A percentile compares a stretch with the other conserved stretches of the same genome.
phyloP scores from a whole-genome alignment of 108 stramenopile species.

The Chaetoceros muelleri region DNA sequence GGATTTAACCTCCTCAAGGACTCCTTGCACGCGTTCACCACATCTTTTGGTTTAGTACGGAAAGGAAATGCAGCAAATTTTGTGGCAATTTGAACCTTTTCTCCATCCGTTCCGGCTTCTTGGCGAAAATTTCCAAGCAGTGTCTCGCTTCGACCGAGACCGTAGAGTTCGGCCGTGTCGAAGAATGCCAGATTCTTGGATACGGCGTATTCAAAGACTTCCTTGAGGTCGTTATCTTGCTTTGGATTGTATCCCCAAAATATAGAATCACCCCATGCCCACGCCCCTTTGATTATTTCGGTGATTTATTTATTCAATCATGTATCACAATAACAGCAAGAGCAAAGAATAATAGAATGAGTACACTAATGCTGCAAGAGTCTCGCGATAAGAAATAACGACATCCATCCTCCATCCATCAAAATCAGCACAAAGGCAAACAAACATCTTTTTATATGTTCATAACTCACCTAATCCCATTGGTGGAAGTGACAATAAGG shows the following conservation, averaged over 20 bases:
- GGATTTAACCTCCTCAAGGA: conserved; percentile 50
- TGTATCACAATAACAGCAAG: too few relatives aligned
- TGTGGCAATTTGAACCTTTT: conserved; percentile 47
- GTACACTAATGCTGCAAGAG: too few relatives aligned
- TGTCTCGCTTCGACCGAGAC: conserved; percentile 62
- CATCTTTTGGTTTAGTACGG: conserved; percentile 40
- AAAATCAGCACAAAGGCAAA: too few relatives aligned
- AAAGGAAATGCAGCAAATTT: conserved; percentile 83
- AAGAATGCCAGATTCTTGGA: conserved; percentile 30
- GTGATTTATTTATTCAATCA: too few relatives aligned
- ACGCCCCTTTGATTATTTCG: too few relatives aligned
- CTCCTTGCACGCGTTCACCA: conserved; percentile 64
- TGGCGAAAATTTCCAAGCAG: conserved; percentile 46
- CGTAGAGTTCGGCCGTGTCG: conserved; percentile 84
- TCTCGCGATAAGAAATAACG: too few relatives aligned
- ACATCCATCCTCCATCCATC: too few relatives aligned
- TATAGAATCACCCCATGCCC: conserved; percentile 79
- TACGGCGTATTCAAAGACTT: conserved; percentile 56
- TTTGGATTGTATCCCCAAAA: conserved; percentile 78
- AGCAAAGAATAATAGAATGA: too few relatives aligned
- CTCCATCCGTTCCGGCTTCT: conserved; percentile 9
- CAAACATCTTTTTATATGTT: too few relatives aligned
- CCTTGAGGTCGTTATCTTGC: conserved; percentile 43
- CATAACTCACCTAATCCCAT: background rate
- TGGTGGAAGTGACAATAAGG: background rate